These are phyloP conservation scores for Xylaria sp. DNA, from an alignment of 2,329 filamentous ascomycete genomes.

Conservation along the genomic window DNA sequence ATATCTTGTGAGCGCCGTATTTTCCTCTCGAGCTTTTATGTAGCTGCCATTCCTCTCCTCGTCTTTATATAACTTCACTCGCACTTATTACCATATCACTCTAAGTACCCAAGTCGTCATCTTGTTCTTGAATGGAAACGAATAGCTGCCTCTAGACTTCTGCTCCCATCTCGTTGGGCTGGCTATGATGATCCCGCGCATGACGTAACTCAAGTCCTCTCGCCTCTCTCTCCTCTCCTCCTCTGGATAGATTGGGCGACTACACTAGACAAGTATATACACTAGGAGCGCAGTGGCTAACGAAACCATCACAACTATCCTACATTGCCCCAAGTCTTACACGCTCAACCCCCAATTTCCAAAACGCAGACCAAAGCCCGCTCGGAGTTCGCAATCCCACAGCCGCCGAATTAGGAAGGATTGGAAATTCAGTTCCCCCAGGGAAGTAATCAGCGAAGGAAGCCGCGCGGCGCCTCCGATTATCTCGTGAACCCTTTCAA, in stretches of 20 bases:
- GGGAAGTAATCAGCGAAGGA: slow-evolving; percentile 20
- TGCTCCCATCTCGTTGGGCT: too few relatives aligned
- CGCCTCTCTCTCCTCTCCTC: too few relatives aligned
- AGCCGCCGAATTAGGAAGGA: not conserved
- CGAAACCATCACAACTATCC: not conserved
- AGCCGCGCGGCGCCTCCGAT: not conserved
- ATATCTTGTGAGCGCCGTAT: too few relatives aligned
- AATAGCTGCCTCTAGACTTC: not conserved
- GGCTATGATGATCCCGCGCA: not conserved
- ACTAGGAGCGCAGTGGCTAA: too few relatives aligned
- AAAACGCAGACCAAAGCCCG: not conserved
- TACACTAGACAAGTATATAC: too few relatives aligned
- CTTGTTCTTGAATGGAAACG: not conserved
- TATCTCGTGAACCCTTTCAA: not conserved
- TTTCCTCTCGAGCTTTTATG: too few relatives aligned
- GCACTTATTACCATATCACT: not conserved
- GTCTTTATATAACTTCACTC: not conserved
- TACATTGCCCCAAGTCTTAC: too few relatives aligned
- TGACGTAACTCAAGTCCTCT: too few relatives aligned
- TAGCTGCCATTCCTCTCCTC: too few relatives aligned
- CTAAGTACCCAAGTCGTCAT: not conserved
- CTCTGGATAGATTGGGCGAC: too few relatives aligned
- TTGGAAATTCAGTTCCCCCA: not conserved
- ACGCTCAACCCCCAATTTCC: too few relatives aligned
- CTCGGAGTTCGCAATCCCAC: slow-evolving; percentile 7